Base-by-base conservation (phyloP, 176 grass and related monocot species). In the Ensete ventricosum region DNA sequence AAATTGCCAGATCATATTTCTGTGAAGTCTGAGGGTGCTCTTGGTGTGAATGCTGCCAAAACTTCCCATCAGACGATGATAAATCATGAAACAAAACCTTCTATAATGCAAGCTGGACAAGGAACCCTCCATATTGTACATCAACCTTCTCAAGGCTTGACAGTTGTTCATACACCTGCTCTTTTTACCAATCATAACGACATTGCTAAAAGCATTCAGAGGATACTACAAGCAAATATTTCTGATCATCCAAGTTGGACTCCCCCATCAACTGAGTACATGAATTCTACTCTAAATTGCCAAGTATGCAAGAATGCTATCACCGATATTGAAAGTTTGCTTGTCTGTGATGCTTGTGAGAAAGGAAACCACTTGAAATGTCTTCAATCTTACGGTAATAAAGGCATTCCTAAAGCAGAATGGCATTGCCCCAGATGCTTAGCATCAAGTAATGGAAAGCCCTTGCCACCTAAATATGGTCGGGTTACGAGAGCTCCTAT, bases 261-360 rank as follows among this genome's bases (percentile, higher is more conserved):
- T 79, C 91, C 96, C 69, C 91, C 91, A 52, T 95, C 96, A 81
- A 91, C 78, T 83, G 96, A 92, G 34, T 99, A 95, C 71, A 99
- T 99, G 91, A 83, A 70, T 57, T 73, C 85, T 78, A 66, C 74
- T 69, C 75, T 94, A 80, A 78, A 85, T 72, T 99, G 96, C 80
- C 90, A 95, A 79, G 82, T 87, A 79, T 99, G 96, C 86, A 95
- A 94, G 83, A 77, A 81, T 81, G 64, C 34, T 80, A 82, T 99
- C 54, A 80, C 51, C 11, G 96, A 94, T 84, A 64, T 68, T 3
- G 89, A 89, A 54, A 99, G 91, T 84, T 79, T 99, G 77, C 90
- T 99, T 81, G 87, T 99, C 74, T 99, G 96, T 75, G 96, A 99
- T 99, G 79, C 84, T 68, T 99, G 96, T 69, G 96, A 99, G 86